phyloP scores from a whole-genome alignment of 148 eudicot genomes.

The Rhododendron williamsianum region DNA sequence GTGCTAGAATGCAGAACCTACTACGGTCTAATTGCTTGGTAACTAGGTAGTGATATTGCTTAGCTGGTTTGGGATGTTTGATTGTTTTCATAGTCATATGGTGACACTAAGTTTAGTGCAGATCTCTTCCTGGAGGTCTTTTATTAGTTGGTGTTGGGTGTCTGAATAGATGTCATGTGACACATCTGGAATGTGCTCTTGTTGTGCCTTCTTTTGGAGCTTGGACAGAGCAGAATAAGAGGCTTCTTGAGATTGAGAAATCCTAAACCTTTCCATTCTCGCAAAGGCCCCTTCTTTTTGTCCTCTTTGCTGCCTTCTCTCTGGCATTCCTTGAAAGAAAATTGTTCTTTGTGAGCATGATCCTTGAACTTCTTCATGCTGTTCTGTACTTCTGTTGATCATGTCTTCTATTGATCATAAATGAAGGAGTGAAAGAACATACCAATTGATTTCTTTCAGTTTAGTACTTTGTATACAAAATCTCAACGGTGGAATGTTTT shows the following conservation, averaged over 20 bases:
- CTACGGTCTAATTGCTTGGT: neutral
- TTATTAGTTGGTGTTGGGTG: neutral
- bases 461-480: neutral
- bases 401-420: neutral
- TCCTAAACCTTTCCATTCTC: neutral
- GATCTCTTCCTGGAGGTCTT: neutral
- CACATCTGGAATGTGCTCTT: neutral
- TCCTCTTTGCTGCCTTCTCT: neutral
- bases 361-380: neutral
- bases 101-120: neutral
- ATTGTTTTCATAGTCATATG: neutral
- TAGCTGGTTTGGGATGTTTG: neutral
- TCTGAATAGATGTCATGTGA: neutral
- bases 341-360: conserved; percentile 1
- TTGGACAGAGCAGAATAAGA: neutral
- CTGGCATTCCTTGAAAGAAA: neutral
- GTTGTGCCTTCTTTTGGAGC: conserved; percentile 1
- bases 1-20: neutral
- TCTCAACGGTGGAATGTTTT: neutral
- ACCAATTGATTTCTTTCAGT: neutral
- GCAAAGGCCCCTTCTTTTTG: neutral
- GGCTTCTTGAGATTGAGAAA: neutral
- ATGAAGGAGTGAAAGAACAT: neutral
- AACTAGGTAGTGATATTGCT: no score
- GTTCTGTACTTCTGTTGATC: neutral